Conservation (phyloP, 2,329 filamentous ascomycete genomes). For the Diaporthe longicolla region DNA sequence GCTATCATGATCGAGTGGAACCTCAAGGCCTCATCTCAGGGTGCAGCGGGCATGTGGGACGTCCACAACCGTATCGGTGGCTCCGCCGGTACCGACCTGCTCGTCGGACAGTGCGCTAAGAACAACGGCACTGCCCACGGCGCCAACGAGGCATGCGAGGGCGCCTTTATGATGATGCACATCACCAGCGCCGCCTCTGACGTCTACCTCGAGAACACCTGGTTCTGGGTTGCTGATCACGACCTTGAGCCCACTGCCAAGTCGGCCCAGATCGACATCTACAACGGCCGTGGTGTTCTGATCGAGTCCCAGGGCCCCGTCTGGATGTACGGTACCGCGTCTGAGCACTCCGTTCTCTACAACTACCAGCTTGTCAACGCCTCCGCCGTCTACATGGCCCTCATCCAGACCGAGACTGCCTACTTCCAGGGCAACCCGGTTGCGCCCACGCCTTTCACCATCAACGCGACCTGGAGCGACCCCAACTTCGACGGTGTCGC, state of each 20-base stretch:
- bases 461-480: constrained; percentile 72
- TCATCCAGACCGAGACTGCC: constrained; percentile 92
- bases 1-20: constrained; percentile 96
- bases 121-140: constrained; percentile 74
- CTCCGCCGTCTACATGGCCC: constrained; percentile 82
- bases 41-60: constrained; percentile 89
- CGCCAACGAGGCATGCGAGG: constrained; percentile 78
- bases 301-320: constrained; percentile 83
- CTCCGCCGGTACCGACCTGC: constrained; percentile 84
- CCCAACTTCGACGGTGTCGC: constrained; percentile 73
- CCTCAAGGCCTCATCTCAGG: constrained; percentile 75
- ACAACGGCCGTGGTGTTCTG: constrained; percentile 86
- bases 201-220: constrained; percentile 89
- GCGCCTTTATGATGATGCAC: constrained; percentile 79
- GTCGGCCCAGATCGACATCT: constrained; percentile 80
- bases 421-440: constrained; percentile 89
- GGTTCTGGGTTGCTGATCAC: constrained; percentile 93
- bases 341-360: constrained; percentile 77
- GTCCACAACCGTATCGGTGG: constrained; percentile 96
- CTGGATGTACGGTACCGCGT: constrained; percentile 86
- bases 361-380: constrained; percentile 90
- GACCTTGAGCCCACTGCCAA: constrained; percentile 83
- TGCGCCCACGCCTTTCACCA: constrained; percentile 74
- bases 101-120: constrained; percentile 85
- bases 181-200: constrained; percentile 70